These are phyloP conservation scores for Penicillium sp. DNA, from an alignment of 2,329 filamentous ascomycete species.

Conservation along the genomic window DNA sequence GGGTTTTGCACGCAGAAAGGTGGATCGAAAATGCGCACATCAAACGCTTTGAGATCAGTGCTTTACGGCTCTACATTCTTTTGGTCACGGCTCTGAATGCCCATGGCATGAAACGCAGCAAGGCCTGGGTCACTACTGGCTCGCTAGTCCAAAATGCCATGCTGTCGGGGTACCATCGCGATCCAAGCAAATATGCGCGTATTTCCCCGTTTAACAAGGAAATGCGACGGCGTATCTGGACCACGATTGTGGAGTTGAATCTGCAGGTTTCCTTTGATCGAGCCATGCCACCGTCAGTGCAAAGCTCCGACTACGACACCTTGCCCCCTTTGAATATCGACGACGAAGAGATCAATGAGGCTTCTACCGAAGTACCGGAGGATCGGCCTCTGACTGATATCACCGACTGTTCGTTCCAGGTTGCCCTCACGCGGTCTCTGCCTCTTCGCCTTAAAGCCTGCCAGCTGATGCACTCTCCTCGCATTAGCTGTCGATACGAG, in stretches of 20 bases:
- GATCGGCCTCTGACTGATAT: conserved; percentile 30
- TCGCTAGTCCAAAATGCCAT: conserved; percentile 54
- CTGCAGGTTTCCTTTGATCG: conserved; percentile 55
- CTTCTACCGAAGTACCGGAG: conserved; percentile 30
- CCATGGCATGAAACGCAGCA: conserved; percentile 54
- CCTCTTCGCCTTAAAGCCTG: conserved; percentile 33
- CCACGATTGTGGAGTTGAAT: conserved; percentile 57
- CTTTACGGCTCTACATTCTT: conserved; percentile 53
- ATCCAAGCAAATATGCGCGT: conserved; percentile 32
- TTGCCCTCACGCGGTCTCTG: conserved; percentile 29
- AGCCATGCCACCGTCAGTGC: conserved; percentile 52
- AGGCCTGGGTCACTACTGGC: conserved; percentile 53
- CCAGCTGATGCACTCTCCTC: conserved; percentile 37
- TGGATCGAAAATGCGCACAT: conserved; percentile 75
- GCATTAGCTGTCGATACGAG: conserved; percentile 39
- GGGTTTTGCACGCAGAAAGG: conserved; percentile 85
- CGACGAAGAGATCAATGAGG: conserved; percentile 48
- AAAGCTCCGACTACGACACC: conserved; percentile 48
- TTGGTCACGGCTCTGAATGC: conserved; percentile 50
- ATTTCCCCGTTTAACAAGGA: conserved; percentile 43
- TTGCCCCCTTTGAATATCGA: conserved; percentile 50
- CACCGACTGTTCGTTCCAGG: conserved; percentile 40
- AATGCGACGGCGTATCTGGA: conserved; percentile 56
- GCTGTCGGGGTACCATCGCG: conserved; percentile 52
- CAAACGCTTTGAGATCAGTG: conserved; percentile 51